Base-by-base conservation (phyloP, 106 monocot genomes). In the Phalaenopsis equestris region DNA sequence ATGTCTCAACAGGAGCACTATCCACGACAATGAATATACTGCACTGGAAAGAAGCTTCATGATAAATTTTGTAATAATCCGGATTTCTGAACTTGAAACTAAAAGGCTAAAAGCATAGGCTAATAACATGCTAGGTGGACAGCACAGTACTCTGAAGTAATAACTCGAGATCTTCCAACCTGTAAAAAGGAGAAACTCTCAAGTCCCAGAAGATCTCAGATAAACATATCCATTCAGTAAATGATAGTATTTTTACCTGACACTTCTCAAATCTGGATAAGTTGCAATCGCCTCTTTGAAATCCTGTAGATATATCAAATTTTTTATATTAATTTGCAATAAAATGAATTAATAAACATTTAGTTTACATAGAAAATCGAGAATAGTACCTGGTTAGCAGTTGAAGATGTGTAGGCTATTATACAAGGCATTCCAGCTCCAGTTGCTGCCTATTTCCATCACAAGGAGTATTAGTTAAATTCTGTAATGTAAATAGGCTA, bases 371-470 rank as follows among this genome's bases (percentile, higher is more conserved):
- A n/a, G 7, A 61, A n/a, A 61, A n/a, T 21, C 0, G 5, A 16
- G 41, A 14, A n/a, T 24, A 30, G 30, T 30, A 93, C 94, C 92
- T 99, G 98, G 76, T 79, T 90, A 81, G 93, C 85, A 78, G 98
- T 99, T 49, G 98, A 99, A 41, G 94, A 85, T 42, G 98, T 99
- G 72, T 94, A 94, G 41, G 94, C 93, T 83, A 99, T 83, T 86
- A 98, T 88, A 73, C 98, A 98, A 72, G 86, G 84, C 94, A 98
- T 98, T 87, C 94, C 94, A 75, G 98, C 98, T 84, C 92, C 86
- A 80, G 82, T 91, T 75, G 98, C 98, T 41, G 98, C 98, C 98
- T 98, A 70, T 52, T 2, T 24, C 5, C 64, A 64, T 7, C 9
- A 64, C 64, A 64, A 23, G 21, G 6, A 23, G 23, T 9, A 21